phyloP scores from a whole-genome alignment of 1,284 basidiomycete genomes.

The Ustilago esculenta region DNA sequence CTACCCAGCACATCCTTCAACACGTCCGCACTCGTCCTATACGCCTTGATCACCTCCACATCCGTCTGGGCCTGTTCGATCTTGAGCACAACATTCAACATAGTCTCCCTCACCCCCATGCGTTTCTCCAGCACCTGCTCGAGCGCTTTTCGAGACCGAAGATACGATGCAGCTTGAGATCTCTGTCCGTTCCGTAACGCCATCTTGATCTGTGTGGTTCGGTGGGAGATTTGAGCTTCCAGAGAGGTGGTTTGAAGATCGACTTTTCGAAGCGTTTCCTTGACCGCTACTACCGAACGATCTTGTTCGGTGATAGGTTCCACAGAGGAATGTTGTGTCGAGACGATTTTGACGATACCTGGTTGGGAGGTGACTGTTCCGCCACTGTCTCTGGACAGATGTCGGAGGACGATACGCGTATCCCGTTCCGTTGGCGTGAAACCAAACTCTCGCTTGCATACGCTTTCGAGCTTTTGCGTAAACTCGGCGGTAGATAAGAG shows the following conservation, averaged over 20 bases:
- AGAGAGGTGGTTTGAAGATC: constrained; percentile 75
- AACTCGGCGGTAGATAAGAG: constrained; percentile 32
- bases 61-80: constrained; percentile 89
- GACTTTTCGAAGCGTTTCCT: constrained; percentile 75
- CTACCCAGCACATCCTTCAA: constrained; percentile 79
- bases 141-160: constrained; percentile 81
- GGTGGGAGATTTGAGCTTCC: constrained; percentile 77
- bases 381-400: constrained; percentile 79
- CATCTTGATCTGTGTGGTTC: constrained; percentile 72
- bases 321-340: neutral
- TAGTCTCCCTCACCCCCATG: constrained; percentile 76
- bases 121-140: constrained; percentile 82
- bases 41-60: constrained; percentile 87
- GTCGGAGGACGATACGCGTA: constrained; percentile 77
- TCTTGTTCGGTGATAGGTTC: constrained; percentile 75
- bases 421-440: constrained; percentile 73
- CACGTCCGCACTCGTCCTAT: constrained; percentile 81
- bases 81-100: constrained; percentile 79
- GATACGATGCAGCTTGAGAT: constrained; percentile 76
- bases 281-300: constrained; percentile 78
- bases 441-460: constrained; percentile 8
- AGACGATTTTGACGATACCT: constrained; percentile 69
- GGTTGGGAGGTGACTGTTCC: constrained; percentile 75
- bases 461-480: neutral
- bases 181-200: constrained; percentile 78